Evolutionary conservation across 805 yeast genomes (phyloP).

Genomic region (Phaffomyces antillensis): DNA sequence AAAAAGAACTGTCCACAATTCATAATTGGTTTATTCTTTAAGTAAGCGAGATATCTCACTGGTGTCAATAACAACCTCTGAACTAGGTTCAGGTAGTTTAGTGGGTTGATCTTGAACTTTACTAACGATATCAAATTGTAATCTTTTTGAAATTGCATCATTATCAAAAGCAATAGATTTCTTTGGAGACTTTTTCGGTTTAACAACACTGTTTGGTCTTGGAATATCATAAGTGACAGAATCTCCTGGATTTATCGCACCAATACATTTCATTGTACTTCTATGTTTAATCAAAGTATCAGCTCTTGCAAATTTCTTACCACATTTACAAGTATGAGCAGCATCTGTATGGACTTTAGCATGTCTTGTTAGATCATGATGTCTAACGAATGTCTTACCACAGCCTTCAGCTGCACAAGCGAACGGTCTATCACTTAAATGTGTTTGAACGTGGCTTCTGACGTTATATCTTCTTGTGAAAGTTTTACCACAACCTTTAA

Average conservation of each 20-base stretch:
- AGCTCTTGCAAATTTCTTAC: constrained; percentile 87
- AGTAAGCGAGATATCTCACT: no score
- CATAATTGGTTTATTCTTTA: no score
- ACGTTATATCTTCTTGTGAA: constrained; percentile 89
- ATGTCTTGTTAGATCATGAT: constrained; percentile 90
- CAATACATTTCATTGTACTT: constrained; percentile 71
- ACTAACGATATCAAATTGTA: constrained; percentile 7
- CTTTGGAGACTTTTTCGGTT: constrained; percentile 10
- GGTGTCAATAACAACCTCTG: no score
- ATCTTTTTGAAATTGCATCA: constrained; percentile 6
- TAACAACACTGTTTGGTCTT: constrained; percentile 3
- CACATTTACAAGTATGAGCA: constrained; percentile 77
- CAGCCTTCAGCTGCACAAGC: constrained; percentile 60
- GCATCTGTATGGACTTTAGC: constrained; percentile 77
- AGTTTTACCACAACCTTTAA: constrained; percentile 68
- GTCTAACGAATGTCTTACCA: constrained; percentile 83
- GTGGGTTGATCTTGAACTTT: background rate
- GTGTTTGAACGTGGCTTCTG: constrained; percentile 94
- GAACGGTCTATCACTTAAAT: constrained; percentile 90
- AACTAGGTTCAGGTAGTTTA: no score
- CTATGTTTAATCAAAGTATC: constrained; percentile 16
- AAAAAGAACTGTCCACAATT: no score
- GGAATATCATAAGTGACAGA: background rate
- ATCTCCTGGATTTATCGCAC: constrained; percentile 36
- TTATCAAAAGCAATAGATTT: background rate